phyloP scores from a whole-genome alignment of 805 yeast genomes.

The Saccharomycopsis sp. region DNA sequence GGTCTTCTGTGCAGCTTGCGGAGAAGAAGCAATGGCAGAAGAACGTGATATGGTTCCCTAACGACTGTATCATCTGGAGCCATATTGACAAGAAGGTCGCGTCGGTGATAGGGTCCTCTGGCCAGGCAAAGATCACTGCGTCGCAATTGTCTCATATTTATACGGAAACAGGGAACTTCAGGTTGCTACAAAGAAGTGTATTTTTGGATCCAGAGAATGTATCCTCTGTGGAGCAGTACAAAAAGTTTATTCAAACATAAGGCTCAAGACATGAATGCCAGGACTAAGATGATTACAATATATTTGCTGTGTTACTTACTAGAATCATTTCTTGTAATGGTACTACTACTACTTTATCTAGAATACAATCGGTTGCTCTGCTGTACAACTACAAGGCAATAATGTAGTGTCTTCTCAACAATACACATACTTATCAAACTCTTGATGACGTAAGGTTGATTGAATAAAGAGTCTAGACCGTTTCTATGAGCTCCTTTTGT shows the following conservation, averaged over 20 bases:
- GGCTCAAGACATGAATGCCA: no score
- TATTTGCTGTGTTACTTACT: no score
- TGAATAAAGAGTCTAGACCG: no score
- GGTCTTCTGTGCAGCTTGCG: slow-evolving; percentile 17
- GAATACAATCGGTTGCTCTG: no score
- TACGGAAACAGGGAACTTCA: slow-evolving; percentile 38
- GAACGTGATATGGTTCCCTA: slow-evolving; percentile 69
- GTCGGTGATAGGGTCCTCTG: slow-evolving; percentile 47
- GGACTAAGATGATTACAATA: no score
- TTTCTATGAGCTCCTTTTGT: no score
- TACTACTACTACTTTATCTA: no score
- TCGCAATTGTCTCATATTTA: slow-evolving; percentile 46
- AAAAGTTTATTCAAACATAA: not conserved
- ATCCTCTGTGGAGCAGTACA: not conserved
- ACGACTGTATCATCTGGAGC: slow-evolving; percentile 62
- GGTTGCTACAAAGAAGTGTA: slow-evolving; percentile 62
- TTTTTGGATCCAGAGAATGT: slow-evolving; percentile 51
- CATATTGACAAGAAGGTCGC: slow-evolving; percentile 52
- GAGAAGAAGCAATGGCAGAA: slow-evolving; percentile 48
- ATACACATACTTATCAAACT: no score
- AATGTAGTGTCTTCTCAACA: no score
- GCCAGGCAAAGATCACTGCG: slow-evolving; percentile 45
- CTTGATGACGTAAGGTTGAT: no score
- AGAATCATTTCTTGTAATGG: no score
- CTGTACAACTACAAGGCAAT: no score